phyloP scores from a whole-genome alignment of 208 protist genomes.

The Leishmania lainsoni region DNA sequence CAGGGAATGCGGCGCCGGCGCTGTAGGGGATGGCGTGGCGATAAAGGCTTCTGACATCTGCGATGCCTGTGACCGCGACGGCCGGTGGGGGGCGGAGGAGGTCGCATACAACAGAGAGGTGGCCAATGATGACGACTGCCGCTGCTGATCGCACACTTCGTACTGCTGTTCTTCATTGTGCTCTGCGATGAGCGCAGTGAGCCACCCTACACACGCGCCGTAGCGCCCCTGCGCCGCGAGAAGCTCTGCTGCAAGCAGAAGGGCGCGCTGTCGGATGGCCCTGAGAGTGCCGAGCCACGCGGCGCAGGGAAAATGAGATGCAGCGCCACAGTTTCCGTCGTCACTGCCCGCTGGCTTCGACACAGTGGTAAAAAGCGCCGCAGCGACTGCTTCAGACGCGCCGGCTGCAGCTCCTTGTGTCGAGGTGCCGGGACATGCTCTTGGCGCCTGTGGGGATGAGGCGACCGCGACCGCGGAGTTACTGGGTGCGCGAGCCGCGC shows the following conservation, averaged over 20 bases:
- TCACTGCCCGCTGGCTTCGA: background rate
- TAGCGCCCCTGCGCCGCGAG: constrained; percentile 33
- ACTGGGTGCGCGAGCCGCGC: background rate
- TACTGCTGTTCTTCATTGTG: constrained; percentile 17
- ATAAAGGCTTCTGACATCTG: background rate
- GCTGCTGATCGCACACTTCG: background rate
- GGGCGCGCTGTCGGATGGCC: constrained; percentile 26
- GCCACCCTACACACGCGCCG: constrained; percentile 17
- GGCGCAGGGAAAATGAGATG: background rate
- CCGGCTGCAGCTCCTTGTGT: background rate
- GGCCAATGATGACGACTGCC: too few species aligned
- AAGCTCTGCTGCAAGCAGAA: constrained; percentile 20
- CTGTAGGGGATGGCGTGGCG: background rate
- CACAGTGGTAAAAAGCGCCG: background rate
- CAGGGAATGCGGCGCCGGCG: background rate
- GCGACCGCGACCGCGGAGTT: background rate
- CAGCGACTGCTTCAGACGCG: constrained; percentile 6
- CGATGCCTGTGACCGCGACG: background rate
- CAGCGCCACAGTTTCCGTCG: background rate
- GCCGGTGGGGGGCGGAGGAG: background rate
- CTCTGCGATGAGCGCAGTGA: constrained; percentile 18
- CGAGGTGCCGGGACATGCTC: background rate
- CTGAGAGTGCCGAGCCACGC: constrained; percentile 11
- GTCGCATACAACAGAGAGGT: background rate
- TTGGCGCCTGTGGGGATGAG: constrained; percentile 3